phyloP scores from a whole-genome alignment of 2,329 filamentous ascomycete species.

The Penicillium sclerotiorum region DNA sequence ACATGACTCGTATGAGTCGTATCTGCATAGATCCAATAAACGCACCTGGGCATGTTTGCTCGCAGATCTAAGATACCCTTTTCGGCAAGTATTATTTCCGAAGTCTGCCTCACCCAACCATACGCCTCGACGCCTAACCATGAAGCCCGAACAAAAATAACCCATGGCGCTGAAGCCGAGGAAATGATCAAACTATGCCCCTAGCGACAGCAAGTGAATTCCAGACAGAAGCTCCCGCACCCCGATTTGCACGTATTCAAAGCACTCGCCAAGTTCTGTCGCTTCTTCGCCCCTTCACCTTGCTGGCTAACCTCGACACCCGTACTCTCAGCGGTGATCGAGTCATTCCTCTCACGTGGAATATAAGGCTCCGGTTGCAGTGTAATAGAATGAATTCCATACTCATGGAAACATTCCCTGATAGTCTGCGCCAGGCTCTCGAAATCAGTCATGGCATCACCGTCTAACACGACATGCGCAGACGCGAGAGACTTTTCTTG shows the following conservation, averaged over 20 bases:
- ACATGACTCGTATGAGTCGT: no score
- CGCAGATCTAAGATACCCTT: background rate
- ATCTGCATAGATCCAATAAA: no score
- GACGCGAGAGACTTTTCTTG: slow-evolving; percentile 9
- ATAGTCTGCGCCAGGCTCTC: slow-evolving; percentile 11
- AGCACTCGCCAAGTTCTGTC: background rate
- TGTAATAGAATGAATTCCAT: slow-evolving; percentile 17
- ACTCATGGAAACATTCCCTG: slow-evolving; percentile 14
- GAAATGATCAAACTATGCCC: background rate
- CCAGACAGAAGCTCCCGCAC: slow-evolving; percentile 10
- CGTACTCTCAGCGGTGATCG: background rate
- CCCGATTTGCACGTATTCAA: slow-evolving; percentile 6
- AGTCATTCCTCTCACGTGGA: background rate
- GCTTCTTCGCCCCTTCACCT: background rate
- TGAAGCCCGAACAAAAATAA: background rate
- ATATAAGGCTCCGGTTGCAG: slow-evolving; percentile 12
- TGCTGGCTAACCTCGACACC: background rate
- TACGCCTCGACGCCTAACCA: background rate
- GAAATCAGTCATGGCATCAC: slow-evolving; percentile 7
- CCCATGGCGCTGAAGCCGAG: background rate
- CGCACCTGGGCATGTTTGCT: no score
- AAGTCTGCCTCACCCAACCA: background rate
- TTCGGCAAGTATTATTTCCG: background rate
- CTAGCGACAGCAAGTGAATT: slow-evolving; percentile 8
- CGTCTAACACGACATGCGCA: slow-evolving; percentile 8